Conservation (phyloP, 108 stramenopile species). For the Craspedostauros australis region DNA sequence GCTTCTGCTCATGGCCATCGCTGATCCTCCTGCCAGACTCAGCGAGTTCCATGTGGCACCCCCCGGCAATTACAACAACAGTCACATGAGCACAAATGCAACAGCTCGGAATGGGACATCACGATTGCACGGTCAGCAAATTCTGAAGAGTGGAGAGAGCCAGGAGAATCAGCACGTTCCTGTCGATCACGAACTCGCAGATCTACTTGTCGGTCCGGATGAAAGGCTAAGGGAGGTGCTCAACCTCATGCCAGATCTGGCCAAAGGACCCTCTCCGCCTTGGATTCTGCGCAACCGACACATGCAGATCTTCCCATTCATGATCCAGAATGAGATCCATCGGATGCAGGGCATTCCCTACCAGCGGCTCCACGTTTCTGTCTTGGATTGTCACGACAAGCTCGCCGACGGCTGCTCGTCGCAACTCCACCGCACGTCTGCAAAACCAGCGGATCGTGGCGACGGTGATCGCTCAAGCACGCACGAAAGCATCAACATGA, state of each 20-base stretch:
- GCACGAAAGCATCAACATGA: too few species aligned
- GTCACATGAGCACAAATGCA: too few species aligned
- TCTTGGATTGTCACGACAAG: conserved; percentile 34
- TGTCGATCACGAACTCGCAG: conserved; percentile 16
- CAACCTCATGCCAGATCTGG: conserved; percentile 17
- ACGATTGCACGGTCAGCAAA: too few species aligned
- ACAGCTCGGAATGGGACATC: too few species aligned
- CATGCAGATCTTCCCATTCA: conserved; percentile 41
- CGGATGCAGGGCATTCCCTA: conserved; percentile 30
- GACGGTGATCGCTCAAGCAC: too few species aligned
- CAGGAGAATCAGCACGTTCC: neutral
- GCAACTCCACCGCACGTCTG: neutral
- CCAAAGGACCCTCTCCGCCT: conserved; percentile 29
- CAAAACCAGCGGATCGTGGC: too few species aligned
- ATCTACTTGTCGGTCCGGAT: conserved; percentile 27
- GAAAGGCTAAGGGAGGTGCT: conserved; percentile 23
- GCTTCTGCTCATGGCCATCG: neutral
- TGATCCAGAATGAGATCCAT: conserved; percentile 51
- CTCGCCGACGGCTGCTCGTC: neutral
- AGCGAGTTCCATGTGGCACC: too few species aligned
- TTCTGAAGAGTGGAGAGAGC: too few species aligned
- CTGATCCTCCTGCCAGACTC: too few species aligned
- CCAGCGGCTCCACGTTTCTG: conserved; percentile 26
- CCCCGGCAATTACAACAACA: too few species aligned
- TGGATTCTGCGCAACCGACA: conserved; percentile 37